phyloP scores from a whole-genome alignment of 441 rosid genomes.

The Erodium trifolium region DNA sequence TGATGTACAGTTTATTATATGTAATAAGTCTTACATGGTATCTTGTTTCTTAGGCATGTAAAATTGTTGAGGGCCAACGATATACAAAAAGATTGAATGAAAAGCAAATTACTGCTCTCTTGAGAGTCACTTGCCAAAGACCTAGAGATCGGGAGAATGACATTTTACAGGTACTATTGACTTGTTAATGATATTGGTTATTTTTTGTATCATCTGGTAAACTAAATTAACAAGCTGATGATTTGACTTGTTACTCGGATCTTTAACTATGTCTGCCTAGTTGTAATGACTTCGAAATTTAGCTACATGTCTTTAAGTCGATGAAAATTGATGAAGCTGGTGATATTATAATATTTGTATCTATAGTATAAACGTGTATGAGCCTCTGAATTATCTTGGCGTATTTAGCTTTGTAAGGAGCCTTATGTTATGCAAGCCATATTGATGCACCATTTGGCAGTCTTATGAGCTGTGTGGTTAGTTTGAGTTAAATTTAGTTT shows the following conservation, averaged over 20 bases:
- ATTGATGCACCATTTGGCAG: background rate
- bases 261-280: no score
- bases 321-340: background rate
- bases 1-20: background rate
- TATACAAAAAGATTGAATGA: slow-evolving; percentile 87
- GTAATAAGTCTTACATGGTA: background rate
- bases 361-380: background rate
- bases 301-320: background rate
- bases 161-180: slow-evolving; percentile 48
- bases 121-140: slow-evolving; percentile 89
- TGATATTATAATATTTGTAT: background rate
- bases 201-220: background rate
- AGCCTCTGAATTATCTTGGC: background rate
- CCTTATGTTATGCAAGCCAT: background rate
- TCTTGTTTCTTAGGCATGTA: slow-evolving; percentile 63
- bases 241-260: background rate
- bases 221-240: background rate
- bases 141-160: slow-evolving; percentile 90
- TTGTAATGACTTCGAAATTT: background rate
- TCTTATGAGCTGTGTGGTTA: background rate
- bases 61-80: slow-evolving; percentile 94
- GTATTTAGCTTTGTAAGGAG: background rate
- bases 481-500: background rate
- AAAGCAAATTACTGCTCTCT: slow-evolving; percentile 79
- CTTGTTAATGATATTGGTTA: background rate